Conservation (phyloP, 225 moss, liverwort and hornwort species). For the Bryum argenteum region DNA sequence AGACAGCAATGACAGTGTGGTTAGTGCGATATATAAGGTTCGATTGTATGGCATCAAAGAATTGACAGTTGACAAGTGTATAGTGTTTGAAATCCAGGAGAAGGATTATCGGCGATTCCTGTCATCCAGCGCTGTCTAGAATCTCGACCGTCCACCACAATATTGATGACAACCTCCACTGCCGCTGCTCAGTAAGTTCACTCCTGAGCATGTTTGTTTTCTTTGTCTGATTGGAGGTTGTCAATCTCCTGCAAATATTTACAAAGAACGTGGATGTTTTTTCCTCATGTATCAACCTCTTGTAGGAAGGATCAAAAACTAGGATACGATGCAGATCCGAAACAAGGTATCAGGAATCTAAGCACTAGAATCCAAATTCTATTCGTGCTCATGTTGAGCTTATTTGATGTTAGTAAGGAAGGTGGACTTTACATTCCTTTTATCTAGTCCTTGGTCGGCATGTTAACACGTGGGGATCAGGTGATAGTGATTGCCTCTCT, state of each 20-base stretch:
- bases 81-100: slow-evolving; percentile 59
- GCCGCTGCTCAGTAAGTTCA: slow-evolving; percentile 75
- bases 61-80: background rate
- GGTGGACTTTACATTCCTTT: slow-evolving; percentile 1
- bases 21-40: too few species aligned
- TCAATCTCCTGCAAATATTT: background rate
- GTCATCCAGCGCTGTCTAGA: slow-evolving; percentile 71
- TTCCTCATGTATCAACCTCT: slow-evolving; percentile 4
- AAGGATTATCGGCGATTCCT: slow-evolving; percentile 88
- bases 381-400: background rate
- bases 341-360: background rate
- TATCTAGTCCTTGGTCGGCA: slow-evolving; percentile 2
- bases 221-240: background rate
- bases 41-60: too few species aligned
- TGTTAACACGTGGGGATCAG: background rate
- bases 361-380: slow-evolving; percentile 1
- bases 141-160: slow-evolving; percentile 57
- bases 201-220: slow-evolving; percentile 5
- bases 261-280: background rate
- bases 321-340: background rate
- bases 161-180: slow-evolving; percentile 89
- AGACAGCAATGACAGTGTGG: background rate
- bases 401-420: background rate
- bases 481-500: slow-evolving; percentile 1
- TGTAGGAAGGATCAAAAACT: slow-evolving; percentile 11